phyloP scores from a whole-genome alignment of 768 basidiomycete genomes.

The Amanita molliuscula region DNA sequence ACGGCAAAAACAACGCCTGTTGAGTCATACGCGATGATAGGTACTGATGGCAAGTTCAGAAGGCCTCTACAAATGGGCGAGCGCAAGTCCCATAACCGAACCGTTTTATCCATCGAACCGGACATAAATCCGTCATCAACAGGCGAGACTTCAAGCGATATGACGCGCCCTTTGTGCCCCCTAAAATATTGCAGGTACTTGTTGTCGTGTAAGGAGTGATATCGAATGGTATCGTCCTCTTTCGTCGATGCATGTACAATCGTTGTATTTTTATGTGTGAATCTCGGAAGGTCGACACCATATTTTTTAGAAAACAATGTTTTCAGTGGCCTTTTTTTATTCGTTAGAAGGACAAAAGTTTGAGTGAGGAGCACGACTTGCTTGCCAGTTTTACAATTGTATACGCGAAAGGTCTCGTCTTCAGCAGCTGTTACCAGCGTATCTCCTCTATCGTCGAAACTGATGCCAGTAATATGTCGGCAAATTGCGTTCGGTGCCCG shows the following conservation, averaged over 20 bases:
- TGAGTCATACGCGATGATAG: slow-evolving; percentile 78
- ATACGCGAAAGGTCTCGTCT: slow-evolving; percentile 88
- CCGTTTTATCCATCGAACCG: slow-evolving; percentile 87
- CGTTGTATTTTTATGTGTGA: slow-evolving; percentile 83
- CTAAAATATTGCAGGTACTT: slow-evolving; percentile 93
- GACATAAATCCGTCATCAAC: slow-evolving; percentile 95
- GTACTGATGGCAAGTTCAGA: slow-evolving; percentile 61
- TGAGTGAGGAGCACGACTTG: slow-evolving; percentile 40
- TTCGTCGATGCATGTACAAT: slow-evolving; percentile 91
- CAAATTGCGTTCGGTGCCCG: slow-evolving; percentile 35
- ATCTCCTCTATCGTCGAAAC: slow-evolving; percentile 88
- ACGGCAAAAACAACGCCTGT: slow-evolving; percentile 82
- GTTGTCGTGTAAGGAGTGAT: slow-evolving; percentile 94
- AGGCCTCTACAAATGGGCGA: slow-evolving; percentile 68
- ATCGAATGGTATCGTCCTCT: slow-evolving; percentile 89
- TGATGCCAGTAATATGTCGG: slow-evolving; percentile 77
- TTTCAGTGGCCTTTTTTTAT: slow-evolving; percentile 50
- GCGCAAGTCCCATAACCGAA: slow-evolving; percentile 93
- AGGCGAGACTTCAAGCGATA: slow-evolving; percentile 87
- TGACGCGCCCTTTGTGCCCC: slow-evolving; percentile 84
- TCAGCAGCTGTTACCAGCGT: slow-evolving; percentile 78
- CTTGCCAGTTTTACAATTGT: slow-evolving; percentile 88
- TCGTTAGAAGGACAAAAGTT: slow-evolving; percentile 14
- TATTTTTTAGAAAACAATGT: slow-evolving; percentile 91
- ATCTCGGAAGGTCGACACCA: slow-evolving; percentile 88